Conservation (phyloP, 805 yeast species). For the Vanderwaltozyma tropicalis region DNA sequence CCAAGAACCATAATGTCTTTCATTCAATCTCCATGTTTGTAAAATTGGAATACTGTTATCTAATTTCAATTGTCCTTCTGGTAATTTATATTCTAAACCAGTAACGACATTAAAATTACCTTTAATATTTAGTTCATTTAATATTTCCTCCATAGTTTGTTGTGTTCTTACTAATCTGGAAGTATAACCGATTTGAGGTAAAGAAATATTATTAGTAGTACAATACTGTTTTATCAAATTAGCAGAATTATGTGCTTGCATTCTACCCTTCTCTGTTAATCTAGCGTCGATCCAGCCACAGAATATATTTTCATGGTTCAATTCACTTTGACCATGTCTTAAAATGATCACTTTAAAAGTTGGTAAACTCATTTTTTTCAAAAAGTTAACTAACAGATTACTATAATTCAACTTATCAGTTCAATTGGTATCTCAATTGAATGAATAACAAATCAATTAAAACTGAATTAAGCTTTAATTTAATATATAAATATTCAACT, state of each 20-base stretch:
- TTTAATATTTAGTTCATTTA: constrained; percentile 35
- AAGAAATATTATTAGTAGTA: constrained; percentile 10
- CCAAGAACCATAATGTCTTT: constrained; percentile 74
- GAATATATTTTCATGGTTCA: constrained; percentile 65
- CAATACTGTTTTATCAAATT: constrained; percentile 39
- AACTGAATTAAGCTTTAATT: too few species aligned
- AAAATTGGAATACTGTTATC: constrained; percentile 37
- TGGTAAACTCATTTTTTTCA: neutral
- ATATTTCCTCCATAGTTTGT: constrained; percentile 61
- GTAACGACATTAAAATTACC: constrained; percentile 16
- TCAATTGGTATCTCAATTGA: too few species aligned
- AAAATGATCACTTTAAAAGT: constrained; percentile 33
- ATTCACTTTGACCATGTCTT: constrained; percentile 77
- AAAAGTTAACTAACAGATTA: too few species aligned
- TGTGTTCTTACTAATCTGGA: constrained; percentile 65
- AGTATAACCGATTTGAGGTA: constrained; percentile 56
- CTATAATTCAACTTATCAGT: too few species aligned
- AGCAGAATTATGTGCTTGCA: constrained; percentile 61
- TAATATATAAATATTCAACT: too few species aligned
- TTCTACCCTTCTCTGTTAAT: constrained; percentile 54
- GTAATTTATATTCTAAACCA: constrained; percentile 6
- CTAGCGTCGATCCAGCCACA: constrained; percentile 82
- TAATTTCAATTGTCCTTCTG: neutral
- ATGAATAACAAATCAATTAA: too few species aligned
- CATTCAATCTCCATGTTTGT: constrained; percentile 73